These are phyloP conservation scores for Coemansia sp. DNA, from an alignment of 192 early-diverging fungal genomes.

Conservation along the genomic window DNA sequence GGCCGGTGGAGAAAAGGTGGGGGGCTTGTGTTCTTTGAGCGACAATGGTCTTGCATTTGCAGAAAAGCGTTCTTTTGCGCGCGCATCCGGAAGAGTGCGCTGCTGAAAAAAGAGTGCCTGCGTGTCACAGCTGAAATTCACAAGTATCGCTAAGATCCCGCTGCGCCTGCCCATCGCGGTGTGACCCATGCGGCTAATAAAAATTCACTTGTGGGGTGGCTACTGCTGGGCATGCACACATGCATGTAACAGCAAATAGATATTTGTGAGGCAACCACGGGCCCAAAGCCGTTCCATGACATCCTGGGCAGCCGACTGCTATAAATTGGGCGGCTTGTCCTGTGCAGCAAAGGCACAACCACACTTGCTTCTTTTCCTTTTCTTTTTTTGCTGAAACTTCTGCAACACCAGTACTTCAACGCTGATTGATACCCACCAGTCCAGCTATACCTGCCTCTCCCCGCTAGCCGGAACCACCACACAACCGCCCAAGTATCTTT, in stretches of 20 bases:
- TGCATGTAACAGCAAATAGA: conserved; percentile 25
- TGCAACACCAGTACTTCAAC: no score
- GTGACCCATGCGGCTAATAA: neutral
- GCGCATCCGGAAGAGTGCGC: conserved; percentile 11
- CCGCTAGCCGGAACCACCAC: no score
- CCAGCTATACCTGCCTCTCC: no score
- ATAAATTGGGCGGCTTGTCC: conserved; percentile 5
- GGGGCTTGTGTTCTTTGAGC: conserved; percentile 4
- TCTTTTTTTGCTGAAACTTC: no score
- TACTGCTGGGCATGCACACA: conserved; percentile 19
- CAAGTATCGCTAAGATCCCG: neutral
- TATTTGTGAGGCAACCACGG: conserved; percentile 14
- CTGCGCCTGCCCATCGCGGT: neutral
- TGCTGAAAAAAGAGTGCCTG: neutral
- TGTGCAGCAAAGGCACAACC: neutral
- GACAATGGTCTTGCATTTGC: conserved; percentile 13
- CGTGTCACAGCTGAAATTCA: conserved; percentile 8
- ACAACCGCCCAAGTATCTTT: no score
- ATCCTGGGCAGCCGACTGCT: neutral
- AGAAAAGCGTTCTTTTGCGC: conserved; percentile 10
- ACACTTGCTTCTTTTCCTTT: neutral
- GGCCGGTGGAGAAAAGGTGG: conserved; percentile 2
- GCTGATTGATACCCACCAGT: no score
- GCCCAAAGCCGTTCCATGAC: neutral
- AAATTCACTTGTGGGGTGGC: conserved; percentile 12